A percentile compares a stretch with the other conserved stretches of the same genome.
Evolutionary conservation across 2,329 filamentous ascomycete genomes (phyloP).

Genomic region (Fusarium domesticum): DNA sequence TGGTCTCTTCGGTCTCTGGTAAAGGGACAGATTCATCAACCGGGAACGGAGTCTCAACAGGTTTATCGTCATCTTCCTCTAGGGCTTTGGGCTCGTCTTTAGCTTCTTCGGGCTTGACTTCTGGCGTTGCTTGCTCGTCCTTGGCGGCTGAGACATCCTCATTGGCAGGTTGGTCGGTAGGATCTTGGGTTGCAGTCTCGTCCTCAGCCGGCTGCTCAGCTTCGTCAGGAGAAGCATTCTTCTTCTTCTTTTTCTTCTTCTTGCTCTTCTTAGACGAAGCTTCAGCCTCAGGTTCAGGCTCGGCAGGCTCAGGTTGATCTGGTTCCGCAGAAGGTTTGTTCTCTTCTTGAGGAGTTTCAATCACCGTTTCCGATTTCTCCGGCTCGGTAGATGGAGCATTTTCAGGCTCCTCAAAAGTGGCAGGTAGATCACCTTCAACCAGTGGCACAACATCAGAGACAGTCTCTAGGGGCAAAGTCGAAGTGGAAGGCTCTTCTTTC

Average conservation of each 20-base stretch:
- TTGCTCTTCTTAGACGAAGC: slow-evolving; percentile 27
- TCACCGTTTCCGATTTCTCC: neutral
- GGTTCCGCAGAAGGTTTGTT: neutral
- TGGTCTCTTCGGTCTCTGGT: slow-evolving; percentile 15
- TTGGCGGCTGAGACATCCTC: neutral
- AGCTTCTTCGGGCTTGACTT: slow-evolving; percentile 1
- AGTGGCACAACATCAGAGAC: neutral
- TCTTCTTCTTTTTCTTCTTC: slow-evolving; percentile 37
- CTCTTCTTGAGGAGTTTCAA: neutral
- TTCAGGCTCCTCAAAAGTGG: neutral
- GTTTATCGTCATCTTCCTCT: slow-evolving; percentile 7
- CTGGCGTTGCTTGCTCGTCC: slow-evolving; percentile 1
- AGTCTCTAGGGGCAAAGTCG: neutral
- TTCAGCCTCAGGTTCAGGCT: slow-evolving; percentile 9
- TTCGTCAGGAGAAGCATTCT: slow-evolving; percentile 11
- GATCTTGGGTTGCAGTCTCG: slow-evolving; percentile 10
- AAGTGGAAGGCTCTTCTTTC: neutral
- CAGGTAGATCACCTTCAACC: slow-evolving; percentile 15
- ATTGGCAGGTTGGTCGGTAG: slow-evolving; percentile 1
- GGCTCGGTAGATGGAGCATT: neutral
- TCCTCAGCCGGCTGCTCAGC: slow-evolving; percentile 15
- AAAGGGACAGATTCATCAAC: slow-evolving; percentile 8
- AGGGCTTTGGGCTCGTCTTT: slow-evolving; percentile 6
- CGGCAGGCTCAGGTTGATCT: neutral
- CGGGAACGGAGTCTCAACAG: slow-evolving; percentile 5